These are phyloP conservation scores for Cercospora zeina DNA, from an alignment of 2,329 filamentous ascomycete genomes.

Conservation along the genomic window DNA sequence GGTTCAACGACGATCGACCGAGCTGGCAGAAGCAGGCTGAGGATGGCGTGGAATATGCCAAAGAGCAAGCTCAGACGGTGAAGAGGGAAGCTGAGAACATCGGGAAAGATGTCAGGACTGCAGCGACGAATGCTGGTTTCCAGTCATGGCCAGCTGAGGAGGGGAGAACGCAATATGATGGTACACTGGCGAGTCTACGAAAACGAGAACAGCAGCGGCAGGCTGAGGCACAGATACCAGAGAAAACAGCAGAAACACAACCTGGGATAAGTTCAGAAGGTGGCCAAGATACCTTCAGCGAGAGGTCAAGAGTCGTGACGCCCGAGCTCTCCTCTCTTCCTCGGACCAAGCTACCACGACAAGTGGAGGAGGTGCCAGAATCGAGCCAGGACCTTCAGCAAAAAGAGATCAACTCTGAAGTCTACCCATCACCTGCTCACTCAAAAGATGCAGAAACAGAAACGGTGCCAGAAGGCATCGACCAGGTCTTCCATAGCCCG, in stretches of 20 bases:
- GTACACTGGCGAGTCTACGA: conserved; percentile 36
- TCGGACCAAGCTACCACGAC: conserved; percentile 57
- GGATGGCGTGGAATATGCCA: conserved; percentile 21
- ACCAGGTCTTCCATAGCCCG: conserved; percentile 63
- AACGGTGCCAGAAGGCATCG: conserved; percentile 56
- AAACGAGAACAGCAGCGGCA: conserved; percentile 47
- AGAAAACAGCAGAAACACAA: conserved; percentile 50
- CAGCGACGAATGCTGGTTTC: conserved; percentile 18
- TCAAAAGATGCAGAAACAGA: conserved; percentile 9
- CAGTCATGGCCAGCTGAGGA: conserved; percentile 3
- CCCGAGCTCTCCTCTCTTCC: conserved; percentile 54
- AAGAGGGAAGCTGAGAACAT: conserved; percentile 35
- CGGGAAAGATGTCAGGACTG: conserved; percentile 19
- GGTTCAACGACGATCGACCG: conserved; percentile 56
- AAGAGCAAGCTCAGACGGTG: conserved; percentile 25
- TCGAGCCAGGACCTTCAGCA: conserved; percentile 46
- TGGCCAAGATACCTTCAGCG: conserved; percentile 59
- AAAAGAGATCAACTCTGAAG: conserved; percentile 56
- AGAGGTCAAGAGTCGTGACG: conserved; percentile 50
- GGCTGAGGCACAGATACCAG: conserved; percentile 55
- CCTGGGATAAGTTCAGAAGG: conserved; percentile 28
- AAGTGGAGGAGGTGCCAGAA: conserved; percentile 50
- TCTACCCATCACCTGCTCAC: conserved; percentile 44
- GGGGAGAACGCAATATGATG: conserved; percentile 39
- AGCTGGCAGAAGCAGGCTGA: conserved; percentile 30